phyloP scores from a whole-genome alignment of 352 stramenopile genomes.

The Elongisporangium prolatum region DNA sequence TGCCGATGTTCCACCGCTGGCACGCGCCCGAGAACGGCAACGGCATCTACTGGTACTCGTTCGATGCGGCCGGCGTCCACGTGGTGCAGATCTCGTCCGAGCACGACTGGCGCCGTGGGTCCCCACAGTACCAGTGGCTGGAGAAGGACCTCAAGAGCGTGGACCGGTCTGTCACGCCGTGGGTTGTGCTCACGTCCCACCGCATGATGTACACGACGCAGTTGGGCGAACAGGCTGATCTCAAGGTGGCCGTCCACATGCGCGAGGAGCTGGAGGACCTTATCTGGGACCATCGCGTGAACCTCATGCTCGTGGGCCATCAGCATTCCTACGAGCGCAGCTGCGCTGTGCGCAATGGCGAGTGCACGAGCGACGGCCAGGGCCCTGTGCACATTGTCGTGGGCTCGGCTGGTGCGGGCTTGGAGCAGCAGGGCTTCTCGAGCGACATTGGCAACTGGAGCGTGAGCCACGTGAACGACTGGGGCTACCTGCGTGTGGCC shows the following conservation, averaged over 20 bases:
- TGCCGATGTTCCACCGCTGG: conserved; percentile 75
- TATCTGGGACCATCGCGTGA: conserved; percentile 84
- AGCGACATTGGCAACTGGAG: conserved; percentile 70
- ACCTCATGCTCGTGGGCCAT: conserved; percentile 89
- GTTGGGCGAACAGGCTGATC: conserved; percentile 55
- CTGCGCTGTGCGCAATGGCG: conserved; percentile 71
- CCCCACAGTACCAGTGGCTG: conserved; percentile 88
- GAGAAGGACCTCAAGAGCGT: conserved; percentile 78
- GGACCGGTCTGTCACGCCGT: conserved; percentile 85
- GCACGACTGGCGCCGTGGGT: conserved; percentile 84
- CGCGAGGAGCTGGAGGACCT: conserved; percentile 89
- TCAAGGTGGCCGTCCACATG: conserved; percentile 70
- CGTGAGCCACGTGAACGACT: conserved; percentile 74
- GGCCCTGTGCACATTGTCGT: conserved; percentile 86
- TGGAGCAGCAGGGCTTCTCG: conserved; percentile 67
- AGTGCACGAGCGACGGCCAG: conserved; percentile 63
- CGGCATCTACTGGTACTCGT: conserved; percentile 89
- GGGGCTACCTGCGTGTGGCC: conserved; percentile 64
- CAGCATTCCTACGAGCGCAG: conserved; percentile 91
- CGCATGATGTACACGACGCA: conserved; percentile 90
- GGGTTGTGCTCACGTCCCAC: conserved; percentile 90
- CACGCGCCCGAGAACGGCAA: conserved; percentile 56
- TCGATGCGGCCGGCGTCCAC: conserved; percentile 85
- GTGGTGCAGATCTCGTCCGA: conserved; percentile 91
- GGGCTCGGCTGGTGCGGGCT: conserved; percentile 72